Percentiles rank a stretch among this genome's conserved stretches.
Conservation (phyloP, 2,329 filamentous ascomycete species). For the Ophiostoma montium region DNA sequence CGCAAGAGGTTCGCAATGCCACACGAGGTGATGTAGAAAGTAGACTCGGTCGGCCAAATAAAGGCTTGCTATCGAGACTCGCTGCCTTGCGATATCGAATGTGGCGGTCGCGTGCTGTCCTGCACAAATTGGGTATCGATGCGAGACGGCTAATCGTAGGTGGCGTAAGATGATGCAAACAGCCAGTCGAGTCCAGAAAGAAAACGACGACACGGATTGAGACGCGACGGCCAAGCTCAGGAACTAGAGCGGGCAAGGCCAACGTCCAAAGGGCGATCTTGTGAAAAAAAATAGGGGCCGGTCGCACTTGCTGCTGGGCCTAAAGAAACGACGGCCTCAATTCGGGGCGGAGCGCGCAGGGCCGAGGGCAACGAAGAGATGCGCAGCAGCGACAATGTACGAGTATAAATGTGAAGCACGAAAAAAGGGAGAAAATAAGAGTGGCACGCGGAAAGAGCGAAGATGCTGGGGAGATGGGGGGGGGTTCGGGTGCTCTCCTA, state of each 20-base stretch:
- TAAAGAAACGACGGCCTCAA: background rate
- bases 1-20: background rate
- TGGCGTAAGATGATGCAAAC: background rate
- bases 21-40: background rate
- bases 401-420: background rate
- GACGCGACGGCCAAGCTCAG: slow-evolving; percentile 1
- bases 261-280: slow-evolving; percentile 1
- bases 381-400: background rate
- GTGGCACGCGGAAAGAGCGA: background rate
- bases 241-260: background rate
- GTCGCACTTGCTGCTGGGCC: background rate
- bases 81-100: background rate
- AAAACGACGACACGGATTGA: background rate
- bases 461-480: background rate
- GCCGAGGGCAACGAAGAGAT: background rate
- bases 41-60: background rate
- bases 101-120: background rate
- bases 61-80: background rate
- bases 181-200: background rate
- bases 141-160: too few relatives aligned
- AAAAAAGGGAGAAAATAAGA: background rate
- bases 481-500: background rate
- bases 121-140: too few relatives aligned
- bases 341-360: background rate
- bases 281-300: slow-evolving; percentile 1